Evolutionary conservation across 2,329 filamentous ascomycete species (phyloP).

Genomic region (Penicillium sp.): DNA sequence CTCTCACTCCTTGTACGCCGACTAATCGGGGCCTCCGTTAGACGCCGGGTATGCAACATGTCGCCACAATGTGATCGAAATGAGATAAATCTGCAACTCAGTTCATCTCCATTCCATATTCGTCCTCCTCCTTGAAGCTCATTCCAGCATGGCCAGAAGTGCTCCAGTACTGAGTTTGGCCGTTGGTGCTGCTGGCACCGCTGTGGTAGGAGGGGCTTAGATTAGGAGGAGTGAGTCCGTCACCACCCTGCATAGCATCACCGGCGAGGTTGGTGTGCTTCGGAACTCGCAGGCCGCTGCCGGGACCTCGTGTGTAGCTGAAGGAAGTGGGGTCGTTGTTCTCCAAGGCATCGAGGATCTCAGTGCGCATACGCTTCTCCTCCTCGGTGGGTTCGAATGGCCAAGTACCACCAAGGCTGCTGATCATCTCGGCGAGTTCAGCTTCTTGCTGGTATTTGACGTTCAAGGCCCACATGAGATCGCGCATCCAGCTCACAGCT

Average conservation of each 20-base stretch:
- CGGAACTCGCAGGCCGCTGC: slow-evolving; percentile 84
- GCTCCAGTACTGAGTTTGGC: slow-evolving; percentile 56
- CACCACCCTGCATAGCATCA: slow-evolving; percentile 61
- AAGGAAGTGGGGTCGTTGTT: slow-evolving; percentile 77
- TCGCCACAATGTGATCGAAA: slow-evolving; percentile 16
- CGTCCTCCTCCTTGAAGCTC: slow-evolving; percentile 92
- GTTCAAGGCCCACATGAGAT: slow-evolving; percentile 96
- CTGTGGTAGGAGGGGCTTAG: slow-evolving; percentile 71
- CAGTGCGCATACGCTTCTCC: slow-evolving; percentile 91
- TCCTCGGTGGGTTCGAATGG: slow-evolving; percentile 86
- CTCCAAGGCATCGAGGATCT: slow-evolving; percentile 81
- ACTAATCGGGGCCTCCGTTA: slow-evolving; percentile 5
- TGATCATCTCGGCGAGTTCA: slow-evolving; percentile 74
- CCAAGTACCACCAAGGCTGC: slow-evolving; percentile 70
- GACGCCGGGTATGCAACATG: slow-evolving; percentile 33
- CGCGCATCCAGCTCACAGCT: slow-evolving; percentile 93
- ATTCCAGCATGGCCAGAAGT: slow-evolving; percentile 56
- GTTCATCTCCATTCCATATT: slow-evolving; percentile 77
- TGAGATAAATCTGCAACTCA: slow-evolving; percentile 15
- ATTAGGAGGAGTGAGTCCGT: slow-evolving; percentile 57
- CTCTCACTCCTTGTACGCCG: neutral
- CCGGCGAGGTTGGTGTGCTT: slow-evolving; percentile 91
- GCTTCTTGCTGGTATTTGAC: slow-evolving; percentile 87
- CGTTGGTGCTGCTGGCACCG: slow-evolving; percentile 64
- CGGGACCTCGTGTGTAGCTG: slow-evolving; percentile 78